These are phyloP conservation scores for Cladosporium phlei DNA, from an alignment of 2,329 filamentous ascomycete genomes.

Conservation along the genomic window DNA sequence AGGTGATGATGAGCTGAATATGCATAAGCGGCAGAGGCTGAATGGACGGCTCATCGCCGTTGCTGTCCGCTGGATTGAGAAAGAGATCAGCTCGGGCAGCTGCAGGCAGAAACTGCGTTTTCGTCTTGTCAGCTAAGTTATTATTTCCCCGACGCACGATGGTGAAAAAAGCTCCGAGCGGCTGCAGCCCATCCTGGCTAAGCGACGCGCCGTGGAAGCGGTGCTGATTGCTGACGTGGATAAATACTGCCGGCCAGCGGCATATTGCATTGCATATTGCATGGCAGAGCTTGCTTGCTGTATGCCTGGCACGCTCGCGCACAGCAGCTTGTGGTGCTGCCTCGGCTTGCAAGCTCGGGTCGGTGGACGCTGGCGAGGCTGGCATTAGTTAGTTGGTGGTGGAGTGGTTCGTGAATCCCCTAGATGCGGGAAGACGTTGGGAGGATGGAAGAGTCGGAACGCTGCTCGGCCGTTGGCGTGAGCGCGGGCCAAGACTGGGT, in stretches of 20 bases:
- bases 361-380: conserved; percentile 1
- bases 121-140: background rate
- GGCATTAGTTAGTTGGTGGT: too few species aligned
- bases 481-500: background rate
- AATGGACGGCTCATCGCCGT: conserved; percentile 8
- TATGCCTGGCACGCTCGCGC: conserved; percentile 1
- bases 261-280: conserved; percentile 4
- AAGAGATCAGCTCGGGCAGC: conserved; percentile 1
- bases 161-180: conserved; percentile 4
- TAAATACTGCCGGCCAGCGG: conserved; percentile 1
- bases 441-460: conserved; percentile 5
- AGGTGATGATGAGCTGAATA: background rate
- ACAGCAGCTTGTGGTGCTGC: background rate
- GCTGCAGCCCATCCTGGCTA: conserved; percentile 4
- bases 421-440: conserved; percentile 6
- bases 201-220: conserved; percentile 3
- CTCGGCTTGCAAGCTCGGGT: background rate
- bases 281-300: too few species aligned
- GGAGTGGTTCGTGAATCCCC: too few species aligned
- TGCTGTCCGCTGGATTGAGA: background rate
- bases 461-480: background rate
- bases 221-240: conserved; percentile 9
- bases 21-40: conserved; percentile 2
- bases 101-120: conserved; percentile 1
- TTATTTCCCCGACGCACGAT: conserved; percentile 1